Evolutionary conservation across 805 yeast species (phyloP), one percentile per base, ranked within the genome.

Genomic region (Saccharomycopsis fermentans): DNA sequence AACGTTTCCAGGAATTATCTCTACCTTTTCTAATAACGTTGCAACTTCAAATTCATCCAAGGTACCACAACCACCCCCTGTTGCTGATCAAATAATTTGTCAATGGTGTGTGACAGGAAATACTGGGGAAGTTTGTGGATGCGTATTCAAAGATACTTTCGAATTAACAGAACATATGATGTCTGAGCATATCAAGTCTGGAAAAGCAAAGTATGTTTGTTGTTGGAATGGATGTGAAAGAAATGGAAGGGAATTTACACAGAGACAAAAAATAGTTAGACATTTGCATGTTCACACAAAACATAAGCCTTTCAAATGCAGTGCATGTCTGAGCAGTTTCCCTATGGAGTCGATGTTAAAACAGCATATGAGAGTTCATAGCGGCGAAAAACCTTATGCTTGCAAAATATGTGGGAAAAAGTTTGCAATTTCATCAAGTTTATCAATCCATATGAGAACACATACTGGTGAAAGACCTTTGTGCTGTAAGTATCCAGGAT

Each of bases 381-480:
- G 92, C 1, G 97, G 97, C 2, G 97, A 90, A 65, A 87, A 83
- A 66, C 98, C 98, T 1, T 90, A 78, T 69, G 70, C 70, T 56
- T 92, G 99, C 70, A 74, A 77, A 27, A 67, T 74, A 1, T 92
- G 99, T 70, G 84, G 80, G 4, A 91, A 90, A 69, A 69, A 74
- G 27, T 92, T 92, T 73, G 86, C 96, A 11, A 89, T 96, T 1
- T 80, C 87, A 32, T 84, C 94, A 3, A 84, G 94, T 16, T 74
- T 91, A 52, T 85, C 90, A 1, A 89, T 92, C 34, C 98, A 94
- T 71, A 71, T 79, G 52, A 76, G 98, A 61, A 84, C 84, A 1
- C 99, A 92, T 70, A 87, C 96, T 0, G 97, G 97, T 1, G 92
- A 86, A 60, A 89, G 86, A 69, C 97, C 97, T 2, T 73, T 92